Evolutionary conservation across 352 stramenopile species (phyloP).

Genomic region (Aphanomyces euteiches): DNA sequence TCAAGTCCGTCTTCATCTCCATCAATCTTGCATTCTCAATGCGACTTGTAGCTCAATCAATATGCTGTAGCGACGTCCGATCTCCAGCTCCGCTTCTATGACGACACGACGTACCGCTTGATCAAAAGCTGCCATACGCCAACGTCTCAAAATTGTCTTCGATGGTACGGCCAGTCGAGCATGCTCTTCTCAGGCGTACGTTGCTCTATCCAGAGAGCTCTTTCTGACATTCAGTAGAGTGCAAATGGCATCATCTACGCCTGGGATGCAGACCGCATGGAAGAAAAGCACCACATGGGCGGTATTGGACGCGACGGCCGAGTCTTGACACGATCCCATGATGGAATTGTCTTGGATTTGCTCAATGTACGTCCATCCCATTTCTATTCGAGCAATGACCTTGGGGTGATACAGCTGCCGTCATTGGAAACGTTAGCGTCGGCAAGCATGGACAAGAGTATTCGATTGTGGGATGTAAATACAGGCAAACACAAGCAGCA

Average conservation of each 20-base stretch:
- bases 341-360: constrained; percentile 84
- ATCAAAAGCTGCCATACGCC: constrained; percentile 78
- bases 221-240: constrained; percentile 30
- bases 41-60: constrained; percentile 43
- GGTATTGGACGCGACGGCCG: constrained; percentile 47
- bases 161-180: constrained; percentile 65
- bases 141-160: constrained; percentile 74
- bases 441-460: constrained; percentile 85
- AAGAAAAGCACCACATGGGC: constrained; percentile 80
- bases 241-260: constrained; percentile 80
- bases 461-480: constrained; percentile 85
- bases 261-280: constrained; percentile 80
- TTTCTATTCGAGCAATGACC: background rate
- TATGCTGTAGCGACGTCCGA: constrained; percentile 78
- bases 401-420: constrained; percentile 42
- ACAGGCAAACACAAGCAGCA: constrained; percentile 83
- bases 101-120: constrained; percentile 64
- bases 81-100: constrained; percentile 79
- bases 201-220: no score
- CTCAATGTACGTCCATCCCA: constrained; percentile 46
- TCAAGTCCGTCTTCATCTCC: constrained; percentile 35
- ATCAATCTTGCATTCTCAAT: background rate
- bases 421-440: constrained; percentile 78
- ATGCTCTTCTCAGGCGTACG: constrained; percentile 66
- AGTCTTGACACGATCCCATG: constrained; percentile 71